Conservation (phyloP, 805 yeast genomes). For the Lipomyces yamanashiensis region DNA sequence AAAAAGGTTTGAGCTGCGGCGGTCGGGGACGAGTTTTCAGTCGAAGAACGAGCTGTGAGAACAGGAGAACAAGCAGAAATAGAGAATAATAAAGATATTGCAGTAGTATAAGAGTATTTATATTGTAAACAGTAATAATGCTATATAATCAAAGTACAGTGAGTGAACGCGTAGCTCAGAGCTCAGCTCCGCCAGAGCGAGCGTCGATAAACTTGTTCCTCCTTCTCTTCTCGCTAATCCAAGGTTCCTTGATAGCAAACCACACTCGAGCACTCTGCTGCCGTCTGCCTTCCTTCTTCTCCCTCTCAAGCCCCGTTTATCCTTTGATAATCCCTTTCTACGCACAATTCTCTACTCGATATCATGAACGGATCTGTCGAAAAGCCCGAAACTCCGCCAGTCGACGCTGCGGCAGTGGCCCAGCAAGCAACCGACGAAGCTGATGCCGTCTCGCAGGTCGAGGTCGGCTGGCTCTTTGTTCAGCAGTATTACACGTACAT, state of each 20-base stretch:
- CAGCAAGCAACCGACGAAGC: constrained; percentile 4
- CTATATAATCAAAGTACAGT: background rate
- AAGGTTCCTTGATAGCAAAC: too few species aligned
- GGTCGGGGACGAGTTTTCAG: background rate
- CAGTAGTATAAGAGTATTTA: background rate
- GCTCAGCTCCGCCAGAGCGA: too few species aligned
- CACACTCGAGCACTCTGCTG: background rate
- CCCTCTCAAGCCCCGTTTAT: background rate
- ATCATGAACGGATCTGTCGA: constrained; percentile 18
- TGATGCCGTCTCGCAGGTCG: constrained; percentile 35
- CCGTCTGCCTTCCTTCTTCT: background rate
- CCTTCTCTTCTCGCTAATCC: too few species aligned
- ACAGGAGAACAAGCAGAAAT: background rate
- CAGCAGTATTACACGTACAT: constrained; percentile 47
- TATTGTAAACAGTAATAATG: too few species aligned
- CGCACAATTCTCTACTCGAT: background rate
- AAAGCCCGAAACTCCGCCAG: background rate
- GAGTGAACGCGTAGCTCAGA: background rate
- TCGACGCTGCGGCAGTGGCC: background rate
- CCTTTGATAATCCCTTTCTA: too few species aligned
- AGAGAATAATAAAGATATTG: background rate
- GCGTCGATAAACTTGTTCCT: too few species aligned
- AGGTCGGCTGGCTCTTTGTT: constrained; percentile 50
- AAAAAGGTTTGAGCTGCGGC: background rate
- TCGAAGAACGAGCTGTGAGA: background rate